These are phyloP conservation scores for Notholithocarpus densiflorus DNA, from an alignment of 306 rosid genomes.

Conservation along the genomic window DNA sequence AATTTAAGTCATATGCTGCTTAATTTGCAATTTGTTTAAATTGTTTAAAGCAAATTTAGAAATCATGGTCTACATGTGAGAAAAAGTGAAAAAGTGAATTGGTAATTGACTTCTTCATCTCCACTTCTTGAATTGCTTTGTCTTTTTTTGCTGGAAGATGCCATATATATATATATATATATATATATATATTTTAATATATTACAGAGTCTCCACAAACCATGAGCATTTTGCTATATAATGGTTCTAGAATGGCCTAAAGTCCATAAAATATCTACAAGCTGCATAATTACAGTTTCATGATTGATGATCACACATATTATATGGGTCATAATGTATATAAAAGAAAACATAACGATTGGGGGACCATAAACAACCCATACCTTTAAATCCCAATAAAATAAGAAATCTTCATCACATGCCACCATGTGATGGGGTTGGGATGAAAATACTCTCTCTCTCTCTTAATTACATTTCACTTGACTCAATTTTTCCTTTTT, in stretches of 20 bases:
- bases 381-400: conserved; percentile 70
- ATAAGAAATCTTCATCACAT: conserved; percentile 70
- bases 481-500: not conserved
- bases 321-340: conserved; percentile 1
- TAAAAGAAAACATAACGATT: conserved; percentile 43
- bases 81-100: too few species aligned
- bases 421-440: conserved; percentile 82
- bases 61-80: too few species aligned
- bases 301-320: conserved; percentile 37
- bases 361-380: conserved; percentile 98
- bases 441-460: conserved; percentile 30
- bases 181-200: too few species aligned
- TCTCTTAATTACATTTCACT: not conserved
- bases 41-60: too few species aligned
- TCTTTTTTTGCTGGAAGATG: too few species aligned
- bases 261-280: conserved; percentile 12
- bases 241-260: conserved; percentile 20
- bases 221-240: not conserved
- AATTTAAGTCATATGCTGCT: too few species aligned
- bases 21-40: too few species aligned
- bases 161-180: too few species aligned
- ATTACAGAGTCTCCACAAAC: too few species aligned
- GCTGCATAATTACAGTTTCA: conserved; percentile 20
- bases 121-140: too few species aligned
- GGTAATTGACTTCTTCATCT: too few species aligned